Conservation (phyloP, 73 alveolate species). For the Paramecium pentaurelia region DNA sequence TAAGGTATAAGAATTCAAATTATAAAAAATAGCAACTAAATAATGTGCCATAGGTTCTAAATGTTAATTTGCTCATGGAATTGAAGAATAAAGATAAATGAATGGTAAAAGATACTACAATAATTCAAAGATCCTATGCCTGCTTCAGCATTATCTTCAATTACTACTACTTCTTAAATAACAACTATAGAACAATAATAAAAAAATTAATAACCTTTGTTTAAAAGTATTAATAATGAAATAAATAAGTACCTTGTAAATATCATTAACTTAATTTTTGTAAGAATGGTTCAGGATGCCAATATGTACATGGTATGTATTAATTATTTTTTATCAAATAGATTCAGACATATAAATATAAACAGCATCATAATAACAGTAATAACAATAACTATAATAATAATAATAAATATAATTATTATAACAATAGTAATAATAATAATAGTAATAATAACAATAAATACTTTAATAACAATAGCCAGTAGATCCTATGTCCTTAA, state of each 20-base stretch:
- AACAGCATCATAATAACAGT: background rate
- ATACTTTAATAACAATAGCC: no score
- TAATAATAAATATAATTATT: background rate
- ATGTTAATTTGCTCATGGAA: constrained; percentile 45
- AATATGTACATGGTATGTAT: constrained; percentile 38
- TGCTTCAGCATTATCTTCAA: constrained; percentile 1
- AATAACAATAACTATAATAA: background rate
- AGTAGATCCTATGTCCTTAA: background rate
- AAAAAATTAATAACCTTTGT: background rate
- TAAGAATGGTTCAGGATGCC: constrained; percentile 32
- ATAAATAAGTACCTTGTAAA: background rate
- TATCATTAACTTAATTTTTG: constrained; percentile 28
- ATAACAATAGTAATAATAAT: background rate
- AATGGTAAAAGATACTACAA: background rate
- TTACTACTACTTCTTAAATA: background rate
- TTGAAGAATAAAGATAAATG: background rate
- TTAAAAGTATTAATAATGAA: background rate
- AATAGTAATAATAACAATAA: background rate
- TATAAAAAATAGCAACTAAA: background rate
- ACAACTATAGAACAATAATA: background rate
- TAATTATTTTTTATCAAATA: background rate
- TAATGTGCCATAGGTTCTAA: constrained; percentile 47
- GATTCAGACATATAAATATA: background rate
- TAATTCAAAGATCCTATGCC: constrained; percentile 6
- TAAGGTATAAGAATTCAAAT: background rate